Evolutionary conservation across 495 filamentous ascomycete genomes (phyloP), one percentile per base, ranked within the genome.

Genomic region (Aspergillus carlsbadensis): DNA sequence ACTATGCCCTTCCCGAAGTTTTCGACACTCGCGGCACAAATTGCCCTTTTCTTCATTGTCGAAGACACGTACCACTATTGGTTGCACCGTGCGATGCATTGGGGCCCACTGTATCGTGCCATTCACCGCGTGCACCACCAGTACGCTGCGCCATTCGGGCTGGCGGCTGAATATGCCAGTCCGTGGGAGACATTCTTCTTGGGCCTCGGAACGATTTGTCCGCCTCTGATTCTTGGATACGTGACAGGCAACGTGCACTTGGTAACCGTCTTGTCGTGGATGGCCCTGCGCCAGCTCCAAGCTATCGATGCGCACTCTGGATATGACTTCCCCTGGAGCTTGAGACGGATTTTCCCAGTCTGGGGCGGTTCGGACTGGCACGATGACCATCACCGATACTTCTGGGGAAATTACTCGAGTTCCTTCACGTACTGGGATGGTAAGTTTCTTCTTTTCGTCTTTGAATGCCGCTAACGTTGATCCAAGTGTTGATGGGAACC

Each of bases 1-100:
- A 82, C 85, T 42, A 83, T 96, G 33, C 95, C 95, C 4, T 98
- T 98, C 81, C 94, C 94, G 6, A 70, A 82, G 6, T 59, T 88
- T 61, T 84, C 82, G 63, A 93, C 84, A 52, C 94, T 98, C 78
- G 88, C 87, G 54, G 84, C 87, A 61, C 94, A 98, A 56, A 95
- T 98, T 54, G 81, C 85, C 42, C 77, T 97, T 67, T 96, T 98
- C 81, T 98, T 98, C 75, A 80, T 98, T 45, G 70, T 97, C 65
- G 94, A 98, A 73, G 94, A 98, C 72, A 80, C 95, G 48, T 98
- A 94, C 92, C 94, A 98, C 71, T 98, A 98, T 81, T 98, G 92
- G 86, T 84, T 83, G 42, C 94, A 98, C 74, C 91, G 94, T 53
- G 86, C 87, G 21, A 82, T 98, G 64, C 94, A 98, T 81, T 96